Evolutionary conservation across 768 basidiomycete species (phyloP).

Genomic region (Candolleomyces efflorescens): DNA sequence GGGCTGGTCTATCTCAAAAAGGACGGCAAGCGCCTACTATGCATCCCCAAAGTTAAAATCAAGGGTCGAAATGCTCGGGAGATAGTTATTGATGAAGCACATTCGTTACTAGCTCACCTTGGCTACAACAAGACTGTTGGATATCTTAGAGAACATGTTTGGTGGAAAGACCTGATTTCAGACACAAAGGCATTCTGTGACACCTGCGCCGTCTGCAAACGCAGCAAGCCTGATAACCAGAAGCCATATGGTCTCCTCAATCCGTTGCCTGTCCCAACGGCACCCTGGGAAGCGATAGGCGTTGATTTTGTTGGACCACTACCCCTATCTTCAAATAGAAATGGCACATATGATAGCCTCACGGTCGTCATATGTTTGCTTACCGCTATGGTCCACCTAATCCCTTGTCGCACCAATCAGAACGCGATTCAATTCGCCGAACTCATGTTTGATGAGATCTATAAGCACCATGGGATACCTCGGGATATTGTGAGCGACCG

Average conservation of each 20-base stretch:
- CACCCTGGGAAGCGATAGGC: conserved; percentile 11
- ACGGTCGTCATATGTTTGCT: conserved; percentile 16
- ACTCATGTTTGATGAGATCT: conserved; percentile 5
- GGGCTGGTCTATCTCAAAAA: conserved; percentile 13
- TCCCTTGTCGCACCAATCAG: conserved; percentile 5
- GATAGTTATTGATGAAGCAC: conserved; percentile 30
- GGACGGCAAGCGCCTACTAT: conserved; percentile 8
- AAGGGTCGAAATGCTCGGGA: conserved; percentile 17
- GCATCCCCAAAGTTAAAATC: conserved; percentile 17
- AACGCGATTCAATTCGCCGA: conserved; percentile 9
- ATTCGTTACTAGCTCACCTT: conserved; percentile 32
- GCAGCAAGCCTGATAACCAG: conserved; percentile 18
- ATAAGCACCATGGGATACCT: conserved; percentile 8
- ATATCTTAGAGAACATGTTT: conserved; percentile 21
- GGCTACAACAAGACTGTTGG: conserved; percentile 26
- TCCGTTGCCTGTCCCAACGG: conserved; percentile 7
- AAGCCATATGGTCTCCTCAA: conserved; percentile 20
- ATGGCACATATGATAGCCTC: conserved; percentile 7
- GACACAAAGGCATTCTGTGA: conserved; percentile 17
- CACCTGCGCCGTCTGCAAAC: conserved; percentile 15
- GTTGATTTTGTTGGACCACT: conserved; percentile 18
- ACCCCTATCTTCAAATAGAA: conserved; percentile 13
- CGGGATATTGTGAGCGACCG: conserved; percentile 2
- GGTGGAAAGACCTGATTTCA: conserved; percentile 19
- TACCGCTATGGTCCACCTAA: conserved; percentile 9